Conservation (phyloP, 257 asterid species). For the Coffea eugenioides region DNA sequence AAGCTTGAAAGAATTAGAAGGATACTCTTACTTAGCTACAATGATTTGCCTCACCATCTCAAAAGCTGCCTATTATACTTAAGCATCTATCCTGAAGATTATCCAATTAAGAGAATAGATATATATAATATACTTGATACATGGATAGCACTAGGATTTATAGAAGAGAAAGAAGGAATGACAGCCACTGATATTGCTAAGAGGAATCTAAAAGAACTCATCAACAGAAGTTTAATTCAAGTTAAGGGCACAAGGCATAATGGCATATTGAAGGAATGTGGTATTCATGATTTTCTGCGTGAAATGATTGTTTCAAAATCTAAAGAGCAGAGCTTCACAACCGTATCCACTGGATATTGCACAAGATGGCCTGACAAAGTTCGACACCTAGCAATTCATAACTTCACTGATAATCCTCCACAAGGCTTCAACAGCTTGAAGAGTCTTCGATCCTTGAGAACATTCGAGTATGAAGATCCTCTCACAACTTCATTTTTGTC, state of each 20-base stretch:
- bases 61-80: too few species aligned
- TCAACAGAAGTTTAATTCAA: conserved; percentile 17
- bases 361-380: neutral
- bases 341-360: neutral
- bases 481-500: too few species aligned
- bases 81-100: too few species aligned
- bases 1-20: too few species aligned
- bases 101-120: neutral
- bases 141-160: neutral
- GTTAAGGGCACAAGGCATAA: neutral
- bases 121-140: neutral
- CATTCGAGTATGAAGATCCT: too few species aligned
- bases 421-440: too few species aligned
- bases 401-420: too few species aligned
- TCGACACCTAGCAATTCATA: neutral
- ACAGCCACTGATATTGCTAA: neutral
- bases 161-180: neutral
- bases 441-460: too few species aligned
- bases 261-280: neutral
- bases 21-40: too few species aligned
- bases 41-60: too few species aligned
- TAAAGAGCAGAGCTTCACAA: neutral
- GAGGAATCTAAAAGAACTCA: neutral
- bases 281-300: conserved; percentile 14
- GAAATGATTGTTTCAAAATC: conserved; percentile 13